phyloP scores from a whole-genome alignment of 495 filamentous ascomycete genomes.

The Hyaloscypha bicolor region DNA sequence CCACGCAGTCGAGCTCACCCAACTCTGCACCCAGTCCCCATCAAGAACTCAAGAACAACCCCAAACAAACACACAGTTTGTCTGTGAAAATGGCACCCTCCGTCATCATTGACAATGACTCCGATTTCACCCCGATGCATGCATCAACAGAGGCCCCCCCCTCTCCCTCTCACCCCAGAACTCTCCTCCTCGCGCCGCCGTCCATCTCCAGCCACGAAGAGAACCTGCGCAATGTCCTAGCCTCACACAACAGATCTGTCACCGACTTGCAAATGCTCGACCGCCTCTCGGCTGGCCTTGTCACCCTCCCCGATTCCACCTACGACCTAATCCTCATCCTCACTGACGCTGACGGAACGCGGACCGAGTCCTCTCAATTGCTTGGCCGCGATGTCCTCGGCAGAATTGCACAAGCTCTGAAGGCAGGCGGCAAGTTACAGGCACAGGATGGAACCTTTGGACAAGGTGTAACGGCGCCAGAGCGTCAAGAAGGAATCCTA shows the following conservation, averaged over 20 bases:
- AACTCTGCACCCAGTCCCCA: too few species aligned
- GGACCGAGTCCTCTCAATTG: constrained; percentile 59
- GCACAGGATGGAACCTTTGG: constrained; percentile 68
- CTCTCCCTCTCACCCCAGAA: constrained; percentile 32
- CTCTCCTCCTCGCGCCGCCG: constrained; percentile 57
- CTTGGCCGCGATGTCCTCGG: constrained; percentile 69
- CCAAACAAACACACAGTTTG: too few species aligned
- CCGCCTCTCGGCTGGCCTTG: constrained; percentile 81
- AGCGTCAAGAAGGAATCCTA: constrained; percentile 71
- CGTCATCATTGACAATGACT: constrained; percentile 42
- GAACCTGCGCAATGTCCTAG: constrained; percentile 45
- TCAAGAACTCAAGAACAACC: too few species aligned
- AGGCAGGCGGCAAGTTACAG: constrained; percentile 67
- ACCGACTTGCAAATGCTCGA: constrained; percentile 99
- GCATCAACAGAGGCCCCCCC: constrained; percentile 25
- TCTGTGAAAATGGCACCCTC: constrained; percentile 40
- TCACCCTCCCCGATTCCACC: constrained; percentile 70
- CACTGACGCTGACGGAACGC: constrained; percentile 66
- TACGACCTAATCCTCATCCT: constrained; percentile 90
- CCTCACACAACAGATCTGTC: constrained; percentile 64
- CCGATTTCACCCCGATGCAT: constrained; percentile 40
- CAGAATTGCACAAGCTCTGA: constrained; percentile 67
- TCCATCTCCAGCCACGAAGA: constrained; percentile 53
- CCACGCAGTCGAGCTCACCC: too few species aligned
- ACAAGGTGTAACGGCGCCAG: constrained; percentile 40